These are phyloP conservation scores for Aspergillus oerlinghausenensis DNA, from an alignment of 2,329 filamentous ascomycete species.

Conservation along the genomic window DNA sequence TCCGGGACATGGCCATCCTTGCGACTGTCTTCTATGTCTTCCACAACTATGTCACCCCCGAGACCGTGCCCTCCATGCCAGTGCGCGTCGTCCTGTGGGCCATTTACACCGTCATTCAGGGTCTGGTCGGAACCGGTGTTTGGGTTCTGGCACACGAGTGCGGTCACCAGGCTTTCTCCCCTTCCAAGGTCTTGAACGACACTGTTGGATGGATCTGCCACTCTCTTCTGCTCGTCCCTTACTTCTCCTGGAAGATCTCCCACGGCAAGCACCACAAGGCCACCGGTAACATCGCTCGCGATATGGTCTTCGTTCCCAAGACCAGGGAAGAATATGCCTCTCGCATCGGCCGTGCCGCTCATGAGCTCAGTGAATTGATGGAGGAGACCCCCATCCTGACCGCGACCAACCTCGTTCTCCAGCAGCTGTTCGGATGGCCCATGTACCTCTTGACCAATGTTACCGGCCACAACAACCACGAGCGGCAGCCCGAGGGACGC, in stretches of 20 bases:
- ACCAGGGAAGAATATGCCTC: constrained; percentile 77
- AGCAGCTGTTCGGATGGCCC: constrained; percentile 92
- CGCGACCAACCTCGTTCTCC: constrained; percentile 65
- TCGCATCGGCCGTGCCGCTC: constrained; percentile 66
- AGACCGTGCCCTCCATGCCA: constrained; percentile 67
- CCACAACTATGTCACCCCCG: constrained; percentile 84
- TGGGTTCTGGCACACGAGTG: constrained; percentile 99
- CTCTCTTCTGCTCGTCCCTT: constrained; percentile 83
- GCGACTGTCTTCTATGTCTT: constrained; percentile 78
- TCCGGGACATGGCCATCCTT: constrained; percentile 70
- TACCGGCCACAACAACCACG: constrained; percentile 93
- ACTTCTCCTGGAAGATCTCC: constrained; percentile 99
- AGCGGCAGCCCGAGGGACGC: constrained; percentile 85
- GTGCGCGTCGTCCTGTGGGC: constrained; percentile 62
- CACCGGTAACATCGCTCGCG: constrained; percentile 91
- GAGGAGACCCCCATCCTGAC: constrained; percentile 93
- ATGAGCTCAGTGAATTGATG: constrained; percentile 82
- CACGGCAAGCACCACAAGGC: constrained; percentile 99
- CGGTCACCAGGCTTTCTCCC: constrained; percentile 92
- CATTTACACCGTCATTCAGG: constrained; percentile 76
- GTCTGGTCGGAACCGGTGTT: constrained; percentile 85
- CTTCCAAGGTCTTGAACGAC: constrained; percentile 88
- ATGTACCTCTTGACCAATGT: constrained; percentile 88
- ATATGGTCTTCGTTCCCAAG: constrained; percentile 98
- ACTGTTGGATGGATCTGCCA: constrained; percentile 88